Percentiles rank a stretch among this genome's conserved stretches.
phyloP scores from a whole-genome alignment of 2,329 filamentous ascomycete species.

The Chalaropsis thielavioides region DNA sequence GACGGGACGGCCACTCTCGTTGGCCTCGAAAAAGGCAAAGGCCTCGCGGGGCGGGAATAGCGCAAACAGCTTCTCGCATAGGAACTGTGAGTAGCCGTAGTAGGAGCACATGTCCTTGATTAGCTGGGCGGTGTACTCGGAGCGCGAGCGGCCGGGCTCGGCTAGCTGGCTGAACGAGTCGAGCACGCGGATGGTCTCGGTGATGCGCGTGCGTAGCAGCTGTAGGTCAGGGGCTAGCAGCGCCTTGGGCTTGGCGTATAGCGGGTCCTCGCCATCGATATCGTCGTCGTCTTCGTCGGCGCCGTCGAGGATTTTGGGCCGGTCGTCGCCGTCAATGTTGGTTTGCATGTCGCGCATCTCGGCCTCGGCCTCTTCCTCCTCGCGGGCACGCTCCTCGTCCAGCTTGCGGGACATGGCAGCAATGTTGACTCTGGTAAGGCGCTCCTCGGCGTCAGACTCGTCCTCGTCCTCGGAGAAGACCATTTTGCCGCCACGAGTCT shows the following conservation, averaged over 20 bases:
- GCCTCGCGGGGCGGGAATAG: constrained; percentile 88
- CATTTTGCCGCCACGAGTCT: constrained; percentile 38
- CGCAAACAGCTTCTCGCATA: constrained; percentile 91
- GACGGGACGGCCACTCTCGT: constrained; percentile 84
- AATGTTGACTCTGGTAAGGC: constrained; percentile 89
- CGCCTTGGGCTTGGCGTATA: constrained; percentile 42
- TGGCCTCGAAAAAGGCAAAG: constrained; percentile 96
- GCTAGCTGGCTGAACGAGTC: constrained; percentile 74
- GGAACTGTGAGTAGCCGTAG: constrained; percentile 86
- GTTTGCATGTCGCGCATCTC: constrained; percentile 87
- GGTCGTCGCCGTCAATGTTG: constrained; percentile 66
- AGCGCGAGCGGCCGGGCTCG: constrained; percentile 65
- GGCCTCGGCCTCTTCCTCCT: constrained; percentile 68
- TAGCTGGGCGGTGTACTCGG: constrained; percentile 77
- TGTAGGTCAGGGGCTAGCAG: constrained; percentile 79
- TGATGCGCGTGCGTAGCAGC: constrained; percentile 74
- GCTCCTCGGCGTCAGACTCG: constrained; percentile 75
- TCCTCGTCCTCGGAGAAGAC: constrained; percentile 96
- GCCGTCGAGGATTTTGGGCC: constrained; percentile 45
- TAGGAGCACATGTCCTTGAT: constrained; percentile 89
- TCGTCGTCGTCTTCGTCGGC: constrained; percentile 41
- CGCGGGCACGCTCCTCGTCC: constrained; percentile 60
- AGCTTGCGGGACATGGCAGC: constrained; percentile 77
- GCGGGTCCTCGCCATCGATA: constrained; percentile 45
- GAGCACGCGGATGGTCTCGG: constrained; percentile 80